Evolutionary conservation across 1,139 yeast species (phyloP).

Genomic region (Meyerozyma guilliermondii): DNA sequence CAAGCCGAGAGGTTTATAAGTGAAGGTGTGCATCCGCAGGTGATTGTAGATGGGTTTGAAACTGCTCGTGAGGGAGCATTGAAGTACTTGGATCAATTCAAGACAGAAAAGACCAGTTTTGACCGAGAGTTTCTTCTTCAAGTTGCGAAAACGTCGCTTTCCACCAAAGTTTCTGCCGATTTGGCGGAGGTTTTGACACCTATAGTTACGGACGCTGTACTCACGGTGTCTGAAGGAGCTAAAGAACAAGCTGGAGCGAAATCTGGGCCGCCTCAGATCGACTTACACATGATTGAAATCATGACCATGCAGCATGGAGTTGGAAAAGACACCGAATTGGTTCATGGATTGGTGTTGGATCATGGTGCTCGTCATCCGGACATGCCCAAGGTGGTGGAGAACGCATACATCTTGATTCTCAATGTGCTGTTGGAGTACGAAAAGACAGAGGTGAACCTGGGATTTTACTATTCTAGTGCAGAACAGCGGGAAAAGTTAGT

Average conservation of each 20-base stretch:
- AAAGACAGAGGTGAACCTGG: slow-evolving; percentile 95
- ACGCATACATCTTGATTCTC: slow-evolving; percentile 80
- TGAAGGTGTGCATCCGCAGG: slow-evolving; percentile 96
- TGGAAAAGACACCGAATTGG: slow-evolving; percentile 75
- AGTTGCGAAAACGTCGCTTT: slow-evolving; percentile 84
- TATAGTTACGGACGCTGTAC: slow-evolving; percentile 93
- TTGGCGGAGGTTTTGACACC: slow-evolving; percentile 82
- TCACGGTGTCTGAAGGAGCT: slow-evolving; percentile 59
- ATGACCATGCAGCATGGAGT: slow-evolving; percentile 97
- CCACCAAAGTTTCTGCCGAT: slow-evolving; percentile 78
- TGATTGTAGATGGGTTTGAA: slow-evolving; percentile 93
- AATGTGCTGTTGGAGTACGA: slow-evolving; percentile 96
- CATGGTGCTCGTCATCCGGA: slow-evolving; percentile 99
- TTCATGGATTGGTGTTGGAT: slow-evolving; percentile 89
- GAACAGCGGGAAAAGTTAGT: slow-evolving; percentile 96
- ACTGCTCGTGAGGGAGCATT: slow-evolving; percentile 75
- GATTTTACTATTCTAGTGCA: slow-evolving; percentile 90
- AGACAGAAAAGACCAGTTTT: slow-evolving; percentile 38
- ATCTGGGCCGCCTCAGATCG: slow-evolving; percentile 37
- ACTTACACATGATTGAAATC: slow-evolving; percentile 95
- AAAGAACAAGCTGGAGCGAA: slow-evolving; percentile 15
- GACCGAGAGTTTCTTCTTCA: slow-evolving; percentile 87
- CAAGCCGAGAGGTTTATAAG: slow-evolving; percentile 90
- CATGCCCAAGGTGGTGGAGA: slow-evolving; percentile 86
- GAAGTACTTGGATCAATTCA: slow-evolving; percentile 61